Base-by-base conservation (phyloP, 305 asterid genomes). In the Rubia peregrina region DNA sequence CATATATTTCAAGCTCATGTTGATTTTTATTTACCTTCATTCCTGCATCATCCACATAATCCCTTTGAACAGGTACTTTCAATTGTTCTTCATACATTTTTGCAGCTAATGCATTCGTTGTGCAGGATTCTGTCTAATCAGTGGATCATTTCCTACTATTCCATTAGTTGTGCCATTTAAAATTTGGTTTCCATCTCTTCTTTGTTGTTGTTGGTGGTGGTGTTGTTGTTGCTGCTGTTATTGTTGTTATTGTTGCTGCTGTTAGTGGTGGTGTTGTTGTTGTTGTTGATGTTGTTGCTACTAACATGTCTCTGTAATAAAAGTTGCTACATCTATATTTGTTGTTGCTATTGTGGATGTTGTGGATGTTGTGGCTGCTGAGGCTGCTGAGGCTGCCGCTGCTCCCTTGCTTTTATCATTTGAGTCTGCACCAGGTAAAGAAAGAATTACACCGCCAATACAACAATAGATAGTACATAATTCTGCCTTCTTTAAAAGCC, bases 71-170 rank as follows among this genome's bases (percentile, higher is more conserved):
- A 1, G 97, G 96, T 43, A 81, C 79, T 85, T 92, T 92, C 66
- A 95, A 73, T 71, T 89, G 87, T 77, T 95, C 98, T 78, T 92
- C 99, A 4, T 95, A 95, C 95, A 95, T 90, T 80, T 92, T 92
- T 51, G 97, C 85, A 10, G 98, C 95, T 77, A 85, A 44, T 49
- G 90, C 92, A 84, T 84, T 95, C 46, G 98, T 97, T 56, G 97
- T 83, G 36, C 88, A 11, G 98, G 83, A 85, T 85, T 95, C 76
- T 92, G 99, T 79, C 99, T 86, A 85, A 81, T 81, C 46, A 85
- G 90, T 40, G 95, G 83, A 75, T 92, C 99, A 38, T 83, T 95
- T 73, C 97, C 98, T n/a, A 78, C 88, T 33, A 84, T 83, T 36
- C 99, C 99, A 73, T 89, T 95, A 68, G 91, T 74, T 3, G 92